Evolutionary conservation across 2,329 filamentous ascomycete genomes (phyloP), one percentile per base, ranked within the genome.

Genomic region (Tolypocladium capitatum): DNA sequence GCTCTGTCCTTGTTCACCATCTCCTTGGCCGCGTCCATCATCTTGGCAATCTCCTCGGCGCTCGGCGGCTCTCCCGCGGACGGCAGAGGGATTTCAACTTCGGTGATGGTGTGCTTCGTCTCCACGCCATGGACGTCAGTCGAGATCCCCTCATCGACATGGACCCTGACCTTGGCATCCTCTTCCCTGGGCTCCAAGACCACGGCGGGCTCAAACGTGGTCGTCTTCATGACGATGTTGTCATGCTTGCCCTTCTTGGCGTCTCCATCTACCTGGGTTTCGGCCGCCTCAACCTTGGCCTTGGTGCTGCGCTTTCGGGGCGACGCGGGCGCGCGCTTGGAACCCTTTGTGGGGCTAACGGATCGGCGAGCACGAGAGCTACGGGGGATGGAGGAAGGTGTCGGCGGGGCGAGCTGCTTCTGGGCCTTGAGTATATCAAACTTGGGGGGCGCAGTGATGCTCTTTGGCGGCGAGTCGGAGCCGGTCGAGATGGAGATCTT

Each of bases 21-120:
- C 55, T 83, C 79, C 68, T 84, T 88, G 31, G 92, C 92, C 58
- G 87, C 81, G 28, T 82, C 82, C 50, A 97, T 83, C 84, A 96
- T 89, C 48, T 82, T 78, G 49, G 84, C 76, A 1, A 89, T 83
- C 57, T 92, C 85, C 53, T 89, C 84, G 0, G 86, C 81, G 13
- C 81, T 78, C 0, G 85, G 83, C 9, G 89, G 74, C 51, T 86
- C 79, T 46, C 75, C 77, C 10, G 79, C 73, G 4, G 59, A 63
- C 8, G 64, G 58, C 24, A 77, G 56, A 14, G 89, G 86, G 60
- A 92, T 74, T 53, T 92, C 84, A 11, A 92, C 73, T 52, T 84
- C 83, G 44, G 91, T 80, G 43, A 81, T 80, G 7, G 84, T 90
- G 55, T 79, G 79, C 48, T 81, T 84, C 1, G 78, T 79, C 62